phyloP scores from a whole-genome alignment of 768 basidiomycete genomes.

The Lentinula edodes region DNA sequence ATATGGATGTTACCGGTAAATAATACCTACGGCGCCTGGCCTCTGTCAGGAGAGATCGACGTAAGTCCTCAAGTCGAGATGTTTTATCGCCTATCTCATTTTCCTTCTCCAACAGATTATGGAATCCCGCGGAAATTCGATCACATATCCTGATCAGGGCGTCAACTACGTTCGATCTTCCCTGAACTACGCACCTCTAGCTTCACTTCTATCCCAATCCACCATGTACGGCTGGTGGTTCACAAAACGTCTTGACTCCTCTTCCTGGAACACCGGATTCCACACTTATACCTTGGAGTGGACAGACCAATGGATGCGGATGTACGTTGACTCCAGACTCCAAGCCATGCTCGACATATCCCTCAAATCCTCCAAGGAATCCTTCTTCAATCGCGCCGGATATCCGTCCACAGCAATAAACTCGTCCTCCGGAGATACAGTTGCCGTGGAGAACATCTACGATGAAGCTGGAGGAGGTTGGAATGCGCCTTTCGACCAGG shows the following conservation, averaged over 20 bases:
- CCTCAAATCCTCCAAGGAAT: constrained; percentile 43
- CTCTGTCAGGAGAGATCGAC: constrained; percentile 49
- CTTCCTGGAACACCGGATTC: constrained; percentile 35
- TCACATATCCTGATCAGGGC: constrained; percentile 49
- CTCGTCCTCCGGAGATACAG: constrained; percentile 34
- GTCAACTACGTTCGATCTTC: constrained; percentile 53
- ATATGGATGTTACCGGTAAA: constrained; percentile 61
- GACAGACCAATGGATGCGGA: constrained; percentile 62
- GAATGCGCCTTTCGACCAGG: constrained; percentile 82
- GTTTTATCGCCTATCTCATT: constrained; percentile 13
- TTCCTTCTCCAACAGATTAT: constrained; percentile 30
- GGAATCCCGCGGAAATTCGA: constrained; percentile 57
- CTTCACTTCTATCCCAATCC: constrained; percentile 17
- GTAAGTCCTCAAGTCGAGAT: constrained; percentile 20
- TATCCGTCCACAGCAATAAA: constrained; percentile 64
- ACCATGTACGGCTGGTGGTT: constrained; percentile 65
- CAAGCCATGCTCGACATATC: constrained; percentile 53
- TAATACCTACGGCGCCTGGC: constrained; percentile 60
- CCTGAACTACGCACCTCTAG: constrained; percentile 64
- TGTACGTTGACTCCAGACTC: constrained; percentile 72
- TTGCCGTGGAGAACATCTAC: constrained; percentile 64
- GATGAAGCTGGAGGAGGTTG: constrained; percentile 32
- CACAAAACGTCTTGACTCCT: constrained; percentile 37
- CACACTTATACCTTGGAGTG: constrained; percentile 79
- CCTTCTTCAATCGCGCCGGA: constrained; percentile 65